Evolutionary conservation across 164 flowering plant species (phyloP).

Genomic region (Vitis rupestris): DNA sequence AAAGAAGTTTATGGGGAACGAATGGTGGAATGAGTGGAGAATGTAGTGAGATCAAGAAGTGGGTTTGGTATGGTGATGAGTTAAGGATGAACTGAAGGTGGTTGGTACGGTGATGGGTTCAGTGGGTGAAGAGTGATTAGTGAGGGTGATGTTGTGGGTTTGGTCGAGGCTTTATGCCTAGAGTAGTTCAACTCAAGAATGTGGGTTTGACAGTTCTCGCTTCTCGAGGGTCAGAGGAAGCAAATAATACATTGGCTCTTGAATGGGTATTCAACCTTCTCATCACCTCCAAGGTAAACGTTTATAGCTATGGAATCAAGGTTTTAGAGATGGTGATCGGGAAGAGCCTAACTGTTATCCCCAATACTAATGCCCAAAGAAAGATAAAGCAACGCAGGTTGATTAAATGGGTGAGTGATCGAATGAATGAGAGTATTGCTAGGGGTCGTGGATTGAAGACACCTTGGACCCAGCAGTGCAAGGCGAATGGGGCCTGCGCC

Average conservation of each 20-base stretch:
- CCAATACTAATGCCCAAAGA: neutral
- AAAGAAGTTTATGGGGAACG: no score
- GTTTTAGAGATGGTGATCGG: constrained; percentile 32
- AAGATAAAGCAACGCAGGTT: neutral
- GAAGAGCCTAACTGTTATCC: neutral
- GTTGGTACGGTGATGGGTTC: no score
- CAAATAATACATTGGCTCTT: constrained; percentile 31
- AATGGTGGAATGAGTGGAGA: no score
- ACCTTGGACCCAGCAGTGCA: constrained; percentile 12
- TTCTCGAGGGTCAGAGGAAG: constrained; percentile 28
- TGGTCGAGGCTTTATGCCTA: no score
- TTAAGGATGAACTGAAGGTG: no score
- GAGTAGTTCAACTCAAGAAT: no score
- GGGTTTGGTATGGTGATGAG: no score
- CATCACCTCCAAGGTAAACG: constrained; percentile 31
- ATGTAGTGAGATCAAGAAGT: no score
- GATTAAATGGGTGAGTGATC: constrained; percentile 24
- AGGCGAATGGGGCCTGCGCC: constrained; percentile 2
- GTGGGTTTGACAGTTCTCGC: neutral
- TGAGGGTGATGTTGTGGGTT: no score
- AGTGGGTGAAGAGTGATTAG: no score
- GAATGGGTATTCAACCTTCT: constrained; percentile 29
- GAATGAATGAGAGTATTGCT: neutral
- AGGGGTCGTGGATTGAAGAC: constrained; percentile 5
- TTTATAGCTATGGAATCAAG: constrained; percentile 26